Base-by-base conservation (phyloP, 2,329 filamentous ascomycete species). In the Fusarium sp. region DNA sequence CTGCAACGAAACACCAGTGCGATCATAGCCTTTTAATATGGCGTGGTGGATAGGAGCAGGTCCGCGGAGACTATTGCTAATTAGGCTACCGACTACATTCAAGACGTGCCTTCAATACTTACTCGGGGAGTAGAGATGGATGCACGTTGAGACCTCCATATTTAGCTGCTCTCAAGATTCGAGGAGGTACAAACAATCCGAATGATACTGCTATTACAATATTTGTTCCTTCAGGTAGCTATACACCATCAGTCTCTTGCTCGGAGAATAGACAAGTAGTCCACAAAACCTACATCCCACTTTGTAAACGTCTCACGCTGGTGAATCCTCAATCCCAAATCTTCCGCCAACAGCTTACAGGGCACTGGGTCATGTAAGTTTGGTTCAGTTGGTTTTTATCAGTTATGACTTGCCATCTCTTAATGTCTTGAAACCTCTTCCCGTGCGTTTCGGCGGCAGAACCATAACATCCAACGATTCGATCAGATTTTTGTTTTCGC, bases 101-200 rank as follows among this genome's bases (percentile, higher is more conserved):
- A 13, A 13, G 6, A 7, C 19, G 21, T 15, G 14, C n/a, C n/a
- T 13, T 10, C 13, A 10, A 19, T 25, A 71, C 80, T 66, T 80
- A 91, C 88, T 95, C 89, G 4, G 93, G 94, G 13, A 99, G 83
- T 25, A 97, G 77, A 1, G 94, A 98, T 1, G 95, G 95, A 71
- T 99, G 95, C 3, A 99, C 83, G 75, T 99, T 99, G 4, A 99
- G 78, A 0, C 95, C 95, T 38, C 93, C 93, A 76, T 96, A 97
- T 67, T 84, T 85, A 21, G 90, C 85, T 1, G 78, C 78, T 19
- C 79, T 78, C 19, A 99, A 80, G 14, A 98, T 86, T 5, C 92
- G 83, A 1, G 84, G 82, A 1, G 95, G 95, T 1, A 99, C 88
- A 59, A 97, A 89, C 8, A 97, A 83, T 4, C 95, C 95, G 76